These are phyloP conservation scores for Leucoagaricus sp. DNA, from an alignment of 1,284 basidiomycete species.

Conservation along the genomic window DNA sequence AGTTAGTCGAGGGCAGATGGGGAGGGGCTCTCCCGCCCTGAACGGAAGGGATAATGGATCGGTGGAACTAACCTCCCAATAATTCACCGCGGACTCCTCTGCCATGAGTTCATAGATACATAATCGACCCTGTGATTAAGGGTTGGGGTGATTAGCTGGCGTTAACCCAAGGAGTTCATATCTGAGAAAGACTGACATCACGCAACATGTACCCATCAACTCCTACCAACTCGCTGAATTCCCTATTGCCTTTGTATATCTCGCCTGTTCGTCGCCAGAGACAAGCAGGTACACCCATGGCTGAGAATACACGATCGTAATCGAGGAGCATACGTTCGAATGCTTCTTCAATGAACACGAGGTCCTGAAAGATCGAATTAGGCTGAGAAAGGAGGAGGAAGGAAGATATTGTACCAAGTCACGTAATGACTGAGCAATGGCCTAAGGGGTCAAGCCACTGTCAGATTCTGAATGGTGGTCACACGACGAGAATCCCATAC, in stretches of 20 bases:
- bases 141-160: slow-evolving; percentile 16
- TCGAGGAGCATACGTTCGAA: slow-evolving; percentile 95
- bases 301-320: slow-evolving; percentile 94
- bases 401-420: slow-evolving; percentile 64
- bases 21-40: not conserved
- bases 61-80: slow-evolving; percentile 82
- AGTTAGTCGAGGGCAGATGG: not conserved
- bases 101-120: slow-evolving; percentile 99
- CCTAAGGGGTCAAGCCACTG: slow-evolving; percentile 40
- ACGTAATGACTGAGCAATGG: slow-evolving; percentile 86
- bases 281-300: slow-evolving; percentile 96
- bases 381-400: no score
- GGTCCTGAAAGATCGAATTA: slow-evolving; percentile 57
- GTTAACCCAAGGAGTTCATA: not conserved
- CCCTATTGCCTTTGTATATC: slow-evolving; percentile 97
- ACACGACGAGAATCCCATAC: slow-evolving; percentile 40
- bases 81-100: slow-evolving; percentile 95
- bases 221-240: slow-evolving; percentile 88
- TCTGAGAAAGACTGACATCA: slow-evolving; percentile 51
- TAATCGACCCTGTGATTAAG: slow-evolving; percentile 66
- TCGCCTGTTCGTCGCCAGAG: slow-evolving; percentile 97
- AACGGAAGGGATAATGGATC: not conserved
- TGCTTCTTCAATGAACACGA: slow-evolving; percentile 98
- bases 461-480: slow-evolving; percentile 9
- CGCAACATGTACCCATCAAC: slow-evolving; percentile 81